These are phyloP conservation scores for Mrakia blollopis DNA, from an alignment of 768 basidiomycete species.

Conservation along the genomic window DNA sequence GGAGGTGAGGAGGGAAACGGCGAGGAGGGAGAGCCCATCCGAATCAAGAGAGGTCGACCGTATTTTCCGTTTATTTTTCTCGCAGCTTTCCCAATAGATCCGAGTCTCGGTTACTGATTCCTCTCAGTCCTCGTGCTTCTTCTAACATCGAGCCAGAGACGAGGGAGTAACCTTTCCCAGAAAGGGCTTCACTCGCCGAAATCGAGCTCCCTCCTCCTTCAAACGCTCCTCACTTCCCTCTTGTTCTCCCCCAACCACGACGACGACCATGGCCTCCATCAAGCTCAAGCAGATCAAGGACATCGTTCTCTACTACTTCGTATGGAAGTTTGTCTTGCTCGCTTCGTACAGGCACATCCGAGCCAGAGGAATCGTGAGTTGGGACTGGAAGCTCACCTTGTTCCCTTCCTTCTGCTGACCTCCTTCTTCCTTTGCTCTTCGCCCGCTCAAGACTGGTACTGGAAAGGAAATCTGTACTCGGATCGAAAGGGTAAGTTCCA, in stretches of 20 bases:
- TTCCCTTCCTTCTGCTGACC: not conserved
- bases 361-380: slow-evolving; percentile 54
- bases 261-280: not conserved
- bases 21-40: no score
- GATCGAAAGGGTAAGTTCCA: not conserved
- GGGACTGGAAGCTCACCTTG: slow-evolving; percentile 8
- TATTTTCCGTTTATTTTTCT: no score
- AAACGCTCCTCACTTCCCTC: not conserved
- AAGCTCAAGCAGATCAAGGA: slow-evolving; percentile 39
- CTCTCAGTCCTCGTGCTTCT: no score
- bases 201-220: not conserved
- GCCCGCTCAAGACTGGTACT: slow-evolving; percentile 42
- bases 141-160: no score
- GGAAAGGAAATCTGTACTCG: slow-evolving; percentile 52
- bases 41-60: no score
- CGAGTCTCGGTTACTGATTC: no score
- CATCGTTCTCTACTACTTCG: slow-evolving; percentile 51
- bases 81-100: no score
- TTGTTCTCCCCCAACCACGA: not conserved
- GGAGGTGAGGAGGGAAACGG: no score
- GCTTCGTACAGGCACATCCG: slow-evolving; percentile 60
- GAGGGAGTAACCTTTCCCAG: no score
- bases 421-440: not conserved
- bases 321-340: slow-evolving; percentile 37
- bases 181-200: not conserved